Evolutionary conservation across 345 rosid species (phyloP).

Genomic region (Streptanthus diversifolius): DNA sequence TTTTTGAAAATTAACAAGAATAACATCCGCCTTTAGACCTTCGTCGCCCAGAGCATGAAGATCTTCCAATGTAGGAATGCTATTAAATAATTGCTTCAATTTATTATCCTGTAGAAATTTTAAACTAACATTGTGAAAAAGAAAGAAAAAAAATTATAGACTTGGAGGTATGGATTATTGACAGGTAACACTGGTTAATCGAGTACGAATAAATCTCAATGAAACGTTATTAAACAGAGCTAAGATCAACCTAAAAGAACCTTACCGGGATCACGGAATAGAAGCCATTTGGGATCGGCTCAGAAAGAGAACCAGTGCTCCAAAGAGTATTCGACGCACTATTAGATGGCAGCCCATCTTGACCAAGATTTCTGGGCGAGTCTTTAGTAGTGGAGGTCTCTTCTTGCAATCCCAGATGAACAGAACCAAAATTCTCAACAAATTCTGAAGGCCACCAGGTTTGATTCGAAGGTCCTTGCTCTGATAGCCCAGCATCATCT

Average conservation of each 20-base stretch:
- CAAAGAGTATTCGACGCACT: conserved; percentile 87
- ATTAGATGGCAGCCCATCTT: conserved; percentile 56
- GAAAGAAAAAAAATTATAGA: neutral
- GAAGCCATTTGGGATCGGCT: conserved; percentile 86
- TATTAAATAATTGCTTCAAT: conserved; percentile 66
- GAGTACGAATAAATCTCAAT: neutral
- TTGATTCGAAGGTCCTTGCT: conserved; percentile 63
- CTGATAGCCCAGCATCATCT: conserved; percentile 66
- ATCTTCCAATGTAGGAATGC: conserved; percentile 81
- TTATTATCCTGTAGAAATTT: conserved; percentile 59
- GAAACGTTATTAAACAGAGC: neutral
- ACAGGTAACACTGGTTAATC: conserved; percentile 1
- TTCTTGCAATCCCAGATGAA: conserved; percentile 70
- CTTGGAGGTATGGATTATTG: neutral
- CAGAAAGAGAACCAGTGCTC: conserved; percentile 83
- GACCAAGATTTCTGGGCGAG: conserved; percentile 59
- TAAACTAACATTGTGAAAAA: neutral
- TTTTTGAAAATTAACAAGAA: conserved; percentile 77
- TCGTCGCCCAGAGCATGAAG: conserved; percentile 76
- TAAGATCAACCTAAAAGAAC: conserved; percentile 4
- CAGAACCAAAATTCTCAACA: conserved; percentile 67
- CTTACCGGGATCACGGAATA: conserved; percentile 77
- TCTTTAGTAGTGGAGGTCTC: conserved; percentile 50
- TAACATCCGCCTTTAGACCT: conserved; percentile 69
- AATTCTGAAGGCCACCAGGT: conserved; percentile 91